Evolutionary conservation across 176 grass and related monocot species (phyloP).

Genomic region (Oryza meyeriana): DNA sequence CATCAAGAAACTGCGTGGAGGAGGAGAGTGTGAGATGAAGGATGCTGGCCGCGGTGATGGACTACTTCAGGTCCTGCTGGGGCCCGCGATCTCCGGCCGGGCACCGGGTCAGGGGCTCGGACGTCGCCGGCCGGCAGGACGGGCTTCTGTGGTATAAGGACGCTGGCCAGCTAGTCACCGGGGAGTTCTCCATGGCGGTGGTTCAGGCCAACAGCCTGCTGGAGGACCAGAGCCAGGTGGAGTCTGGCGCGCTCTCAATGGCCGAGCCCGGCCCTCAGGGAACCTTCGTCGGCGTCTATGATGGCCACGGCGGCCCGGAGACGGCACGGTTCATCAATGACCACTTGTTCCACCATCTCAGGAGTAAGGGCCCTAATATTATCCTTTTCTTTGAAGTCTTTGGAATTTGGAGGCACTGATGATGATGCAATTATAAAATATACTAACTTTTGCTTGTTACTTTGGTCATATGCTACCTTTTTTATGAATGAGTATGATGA

Average conservation of each 20-base stretch:
- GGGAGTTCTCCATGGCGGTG: slow-evolving; percentile 95
- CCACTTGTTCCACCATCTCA: slow-evolving; percentile 78
- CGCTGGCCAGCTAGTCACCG: slow-evolving; percentile 47
- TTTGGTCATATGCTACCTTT: not conserved
- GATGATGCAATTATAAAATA: slow-evolving; percentile 25
- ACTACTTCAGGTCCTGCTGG: slow-evolving; percentile 74
- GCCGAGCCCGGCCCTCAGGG: slow-evolving; percentile 51
- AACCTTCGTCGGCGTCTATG: slow-evolving; percentile 82
- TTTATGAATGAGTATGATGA: not conserved
- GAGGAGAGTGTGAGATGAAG: slow-evolving; percentile 56
- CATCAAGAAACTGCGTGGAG: slow-evolving; percentile 38
- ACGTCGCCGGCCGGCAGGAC: slow-evolving; percentile 51
- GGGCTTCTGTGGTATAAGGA: slow-evolving; percentile 96
- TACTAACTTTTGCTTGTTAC: slow-evolving; percentile 1
- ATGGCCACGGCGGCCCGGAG: slow-evolving; percentile 83
- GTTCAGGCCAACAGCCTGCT: slow-evolving; percentile 90
- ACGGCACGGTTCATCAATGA: slow-evolving; percentile 68
- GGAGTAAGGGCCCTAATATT: slow-evolving; percentile 50
- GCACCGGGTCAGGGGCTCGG: slow-evolving; percentile 42
- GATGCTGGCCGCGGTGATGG: slow-evolving; percentile 62
- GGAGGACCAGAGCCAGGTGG: slow-evolving; percentile 85
- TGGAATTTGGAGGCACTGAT: not conserved
- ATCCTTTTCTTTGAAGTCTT: not conserved
- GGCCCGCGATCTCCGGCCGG: slow-evolving; percentile 38
- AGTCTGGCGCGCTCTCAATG: slow-evolving; percentile 62